These are phyloP conservation scores for Deinandra increscens DNA, from an alignment of 129 eudicot genomes.

Conservation along the genomic window DNA sequence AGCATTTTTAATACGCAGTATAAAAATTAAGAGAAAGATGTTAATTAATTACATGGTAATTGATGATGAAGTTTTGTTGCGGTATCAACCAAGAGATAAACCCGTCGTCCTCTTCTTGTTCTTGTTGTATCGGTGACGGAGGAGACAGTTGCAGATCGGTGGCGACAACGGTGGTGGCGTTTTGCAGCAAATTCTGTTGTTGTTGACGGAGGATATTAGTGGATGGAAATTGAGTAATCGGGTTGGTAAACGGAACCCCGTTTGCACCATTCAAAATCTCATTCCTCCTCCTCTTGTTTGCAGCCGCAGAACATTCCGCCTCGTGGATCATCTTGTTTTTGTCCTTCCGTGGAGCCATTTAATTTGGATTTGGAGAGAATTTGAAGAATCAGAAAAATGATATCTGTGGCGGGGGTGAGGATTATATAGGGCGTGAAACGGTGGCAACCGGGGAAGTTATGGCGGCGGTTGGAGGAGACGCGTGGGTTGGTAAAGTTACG, in stretches of 20 bases:
- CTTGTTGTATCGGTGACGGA: not conserved
- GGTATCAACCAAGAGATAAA: not conserved
- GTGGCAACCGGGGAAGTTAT: not conserved
- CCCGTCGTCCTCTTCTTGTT: not conserved
- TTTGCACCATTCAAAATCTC: not conserved
- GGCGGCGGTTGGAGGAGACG: constrained; percentile 4
- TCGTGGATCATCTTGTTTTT: constrained; percentile 8
- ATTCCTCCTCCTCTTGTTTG: not conserved
- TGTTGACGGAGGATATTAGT: not conserved
- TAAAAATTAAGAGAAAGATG: too few relatives aligned
- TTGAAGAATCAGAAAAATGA: not conserved
- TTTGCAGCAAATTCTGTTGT: not conserved
- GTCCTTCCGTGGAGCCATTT: not conserved
- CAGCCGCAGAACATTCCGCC: not conserved
- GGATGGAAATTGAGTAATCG: not conserved
- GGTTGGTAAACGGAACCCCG: not conserved
- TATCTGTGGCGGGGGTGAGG: not conserved
- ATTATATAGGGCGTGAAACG: constrained; percentile 5
- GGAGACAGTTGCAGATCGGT: not conserved
- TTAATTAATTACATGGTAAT: not conserved
- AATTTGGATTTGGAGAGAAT: too few relatives aligned
- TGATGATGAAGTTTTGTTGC: not conserved
- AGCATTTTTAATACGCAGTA: too few relatives aligned
- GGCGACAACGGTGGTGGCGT: not conserved
- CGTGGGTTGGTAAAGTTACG: not conserved